Base-by-base conservation (phyloP, 257 asterid species). In the Gentiana macrophylla region DNA sequence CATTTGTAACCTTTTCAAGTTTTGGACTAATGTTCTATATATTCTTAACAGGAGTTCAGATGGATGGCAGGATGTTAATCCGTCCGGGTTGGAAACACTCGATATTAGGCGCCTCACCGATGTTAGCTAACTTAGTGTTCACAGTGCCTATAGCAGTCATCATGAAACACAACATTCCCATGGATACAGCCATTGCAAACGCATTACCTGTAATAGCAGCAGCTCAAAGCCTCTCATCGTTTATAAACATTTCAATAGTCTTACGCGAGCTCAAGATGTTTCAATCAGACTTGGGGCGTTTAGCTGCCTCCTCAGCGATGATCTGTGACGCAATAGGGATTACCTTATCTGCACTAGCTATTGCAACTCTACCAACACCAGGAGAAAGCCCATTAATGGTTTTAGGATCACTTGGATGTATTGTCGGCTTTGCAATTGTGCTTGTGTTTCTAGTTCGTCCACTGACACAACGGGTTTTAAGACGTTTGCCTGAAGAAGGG, bases 11-110 rank as follows among this genome's bases (percentile, higher is more conserved):
- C 0, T 11, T 59, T 0, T 82, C 91, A 0, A 49, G 65, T 0
- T 80, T 86, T 41, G 95, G 97, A 12, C 67, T 89, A 7, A 69
- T 81, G 75, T 78, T 77, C 76, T 78, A 79, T 77, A 63, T 86
- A 7, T 86, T 86, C 12, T 83, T 67, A 0, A 65, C 86, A 3
- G 95, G 89, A 4, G 77, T 83, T 32, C 64, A 83, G 73, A 70
- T 81, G 32, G 84, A 85, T 35, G 63, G 79, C 0, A 67, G 12
- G 9, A 60, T 65, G 80, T 74, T 89, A 78, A 49, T 75, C 50
- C 81, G 75, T 5, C 94, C 94, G 0, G 76, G 69, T 12, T 70
- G 70, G 53, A 76, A 71, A 8, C 72, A 83, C 6, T 1, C 60
- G 0, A 24, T 73, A 65, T 45, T 81, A 1, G 89, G 86, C 49